Evolutionary conservation across 1,284 basidiomycete species (phyloP), one percentile per base, ranked within the genome.

Genomic region (Psilocybe mexicana): DNA sequence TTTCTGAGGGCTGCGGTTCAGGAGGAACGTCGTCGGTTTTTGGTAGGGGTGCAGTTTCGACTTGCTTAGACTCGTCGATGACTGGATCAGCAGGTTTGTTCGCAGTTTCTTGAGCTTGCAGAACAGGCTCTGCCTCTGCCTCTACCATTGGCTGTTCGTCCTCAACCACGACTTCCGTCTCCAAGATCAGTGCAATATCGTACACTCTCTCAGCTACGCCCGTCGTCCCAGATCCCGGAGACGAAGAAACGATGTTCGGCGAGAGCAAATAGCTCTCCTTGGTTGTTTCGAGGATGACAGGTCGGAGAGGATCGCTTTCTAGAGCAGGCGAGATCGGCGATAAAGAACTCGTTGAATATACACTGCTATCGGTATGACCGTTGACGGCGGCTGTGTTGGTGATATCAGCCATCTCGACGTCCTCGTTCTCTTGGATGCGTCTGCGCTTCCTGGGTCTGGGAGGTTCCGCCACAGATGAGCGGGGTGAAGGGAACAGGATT

Each of bases 401-500:
- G 10, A 38, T 52, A 43, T 64, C 61, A n/a, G 55, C 54, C 59
- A 69, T 65, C 45, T 67, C 65, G 14, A 60, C 56, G 24, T 65
- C 63, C 12, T 64, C 64, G 12, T 33, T 26, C n/a, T 64, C 63
- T n/a, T 66, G 67, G 8, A 69, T 51, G 28, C 67, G 69, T 35
- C 71, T 67, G 23, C 73, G 71, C 64, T 76, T 75, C 50, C 65
- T 67, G 8, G 69, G 66, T 10, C 61, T 66, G 38, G 66, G 65
- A 8, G 58, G 60, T 23, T 62, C 60, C 5, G 58, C 46, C n/a
- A 43, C 36, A n/a, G 63, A 54, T 18, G 58, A 55, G 3, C 42
- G 58, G 28, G 62, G 52, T 6, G 62, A 50, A 1, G 76, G 79
- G 68, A 86, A 85, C 30, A 87, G 72, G 3, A 77, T 69, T 28